These are phyloP conservation scores for Alliaria petiolata DNA, from an alignment of 345 rosid genomes.

Conservation along the genomic window DNA sequence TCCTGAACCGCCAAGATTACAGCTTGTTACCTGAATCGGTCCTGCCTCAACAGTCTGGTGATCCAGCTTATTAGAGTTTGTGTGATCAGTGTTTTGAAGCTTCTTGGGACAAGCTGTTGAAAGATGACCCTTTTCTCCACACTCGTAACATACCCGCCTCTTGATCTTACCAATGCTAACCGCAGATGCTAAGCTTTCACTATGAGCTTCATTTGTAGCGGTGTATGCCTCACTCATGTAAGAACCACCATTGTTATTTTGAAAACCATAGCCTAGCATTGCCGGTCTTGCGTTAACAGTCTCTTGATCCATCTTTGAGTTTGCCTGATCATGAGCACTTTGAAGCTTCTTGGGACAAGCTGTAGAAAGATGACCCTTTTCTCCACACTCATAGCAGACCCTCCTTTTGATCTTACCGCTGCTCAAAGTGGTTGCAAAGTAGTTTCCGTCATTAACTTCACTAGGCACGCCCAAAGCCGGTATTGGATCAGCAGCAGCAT, in stretches of 20 bases:
- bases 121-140: conserved; percentile 75
- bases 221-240: conserved; percentile 20
- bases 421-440: conserved; percentile 14
- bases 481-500: not conserved
- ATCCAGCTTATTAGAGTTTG: conserved; percentile 45
- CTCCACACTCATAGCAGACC: conserved; percentile 73
- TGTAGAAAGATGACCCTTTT: conserved; percentile 75
- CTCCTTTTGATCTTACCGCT: conserved; percentile 73
- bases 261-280: conserved; percentile 65
- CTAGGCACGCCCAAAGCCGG: not conserved
- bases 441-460: conserved; percentile 16
- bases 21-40: conserved; percentile 56
- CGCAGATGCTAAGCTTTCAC: not conserved
- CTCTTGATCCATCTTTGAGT: conserved; percentile 49
- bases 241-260: conserved; percentile 32
- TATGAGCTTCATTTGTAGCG: conserved; percentile 17
- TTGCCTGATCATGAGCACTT: conserved; percentile 21
- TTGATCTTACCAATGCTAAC: conserved; percentile 57
- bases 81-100: conserved; percentile 29
- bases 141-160: conserved; percentile 71
- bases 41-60: conserved; percentile 55
- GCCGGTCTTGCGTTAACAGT: conserved; percentile 57
- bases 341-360: conserved; percentile 63
- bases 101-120: conserved; percentile 69
- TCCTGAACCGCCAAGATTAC: conserved; percentile 41